These are phyloP conservation scores for Mycena albidolilacea DNA, from an alignment of 768 basidiomycete genomes.

Conservation along the genomic window DNA sequence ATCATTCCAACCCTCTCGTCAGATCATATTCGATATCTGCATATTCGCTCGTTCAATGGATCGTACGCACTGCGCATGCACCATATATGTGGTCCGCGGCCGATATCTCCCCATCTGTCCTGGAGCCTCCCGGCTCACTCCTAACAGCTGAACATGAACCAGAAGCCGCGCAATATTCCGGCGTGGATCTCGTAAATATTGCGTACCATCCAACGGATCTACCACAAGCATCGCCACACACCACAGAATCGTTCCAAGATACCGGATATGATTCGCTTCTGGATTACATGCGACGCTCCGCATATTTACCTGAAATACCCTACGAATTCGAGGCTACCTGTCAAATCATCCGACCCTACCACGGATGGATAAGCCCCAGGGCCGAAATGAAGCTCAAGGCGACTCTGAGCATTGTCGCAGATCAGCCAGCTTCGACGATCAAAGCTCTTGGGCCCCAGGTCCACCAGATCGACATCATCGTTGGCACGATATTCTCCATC, in stretches of 20 bases:
- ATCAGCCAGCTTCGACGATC: background rate
- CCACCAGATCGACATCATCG: background rate
- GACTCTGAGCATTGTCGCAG: background rate
- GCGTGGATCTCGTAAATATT: too few species aligned
- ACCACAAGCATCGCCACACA: background rate
- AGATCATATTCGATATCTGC: background rate
- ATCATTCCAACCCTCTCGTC: background rate
- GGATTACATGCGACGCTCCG: background rate
- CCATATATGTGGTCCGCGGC: too few species aligned
- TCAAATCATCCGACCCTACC: background rate
- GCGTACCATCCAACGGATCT: too few species aligned
- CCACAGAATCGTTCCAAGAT: background rate
- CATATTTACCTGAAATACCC: background rate
- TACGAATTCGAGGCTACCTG: conserved; percentile 18
- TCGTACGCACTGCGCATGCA: background rate
- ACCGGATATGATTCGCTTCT: background rate
- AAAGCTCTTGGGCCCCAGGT: background rate
- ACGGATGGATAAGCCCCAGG: background rate
- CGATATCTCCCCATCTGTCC: too few species aligned
- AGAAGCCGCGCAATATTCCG: too few species aligned
- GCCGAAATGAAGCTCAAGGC: background rate
- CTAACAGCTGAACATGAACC: too few species aligned
- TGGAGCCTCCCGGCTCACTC: too few species aligned
- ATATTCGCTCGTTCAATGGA: background rate
- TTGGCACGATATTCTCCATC: background rate